phyloP scores from a whole-genome alignment of 805 yeast genomes.

The Suhomyces kilbournensis region DNA sequence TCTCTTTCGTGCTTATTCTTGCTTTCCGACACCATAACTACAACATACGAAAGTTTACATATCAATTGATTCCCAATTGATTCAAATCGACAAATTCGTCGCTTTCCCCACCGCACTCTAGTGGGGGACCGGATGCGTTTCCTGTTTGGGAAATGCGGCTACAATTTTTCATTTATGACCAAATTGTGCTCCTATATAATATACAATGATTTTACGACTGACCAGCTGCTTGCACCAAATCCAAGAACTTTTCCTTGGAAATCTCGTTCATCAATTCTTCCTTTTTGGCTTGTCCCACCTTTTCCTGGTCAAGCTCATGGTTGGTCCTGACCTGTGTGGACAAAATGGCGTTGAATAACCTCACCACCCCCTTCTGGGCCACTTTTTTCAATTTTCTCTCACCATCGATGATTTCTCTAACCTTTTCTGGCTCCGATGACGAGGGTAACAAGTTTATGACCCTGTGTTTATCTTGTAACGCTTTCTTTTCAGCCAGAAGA shows the following conservation, averaged over 20 bases:
- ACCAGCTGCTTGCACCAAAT: constrained; percentile 79
- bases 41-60: neutral
- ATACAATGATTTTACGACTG: constrained; percentile 19
- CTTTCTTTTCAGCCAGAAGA: constrained; percentile 68
- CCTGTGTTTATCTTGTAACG: constrained; percentile 62
- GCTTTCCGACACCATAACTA: neutral
- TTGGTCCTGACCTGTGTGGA: constrained; percentile 68
- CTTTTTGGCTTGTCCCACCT: constrained; percentile 44
- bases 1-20: neutral
- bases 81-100: neutral
- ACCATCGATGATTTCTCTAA: constrained; percentile 56
- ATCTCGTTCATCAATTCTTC: constrained; percentile 71
- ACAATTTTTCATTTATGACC: neutral
- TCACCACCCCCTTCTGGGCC: constrained; percentile 87
- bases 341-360: constrained; percentile 78
- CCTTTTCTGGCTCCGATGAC: constrained; percentile 53
- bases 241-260: constrained; percentile 86
- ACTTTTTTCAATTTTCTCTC: constrained; percentile 71
- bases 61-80: neutral
- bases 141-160: neutral
- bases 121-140: neutral
- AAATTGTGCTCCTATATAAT: neutral
- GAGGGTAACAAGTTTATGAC: constrained; percentile 64
- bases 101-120: neutral
- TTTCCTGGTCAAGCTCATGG: constrained; percentile 47